A percentile compares a stretch with the other conserved stretches of the same genome.
These are phyloP conservation scores for Teratosphaeriaceae sp. DNA, from an alignment of 2,329 filamentous ascomycete species.

Conservation along the genomic window DNA sequence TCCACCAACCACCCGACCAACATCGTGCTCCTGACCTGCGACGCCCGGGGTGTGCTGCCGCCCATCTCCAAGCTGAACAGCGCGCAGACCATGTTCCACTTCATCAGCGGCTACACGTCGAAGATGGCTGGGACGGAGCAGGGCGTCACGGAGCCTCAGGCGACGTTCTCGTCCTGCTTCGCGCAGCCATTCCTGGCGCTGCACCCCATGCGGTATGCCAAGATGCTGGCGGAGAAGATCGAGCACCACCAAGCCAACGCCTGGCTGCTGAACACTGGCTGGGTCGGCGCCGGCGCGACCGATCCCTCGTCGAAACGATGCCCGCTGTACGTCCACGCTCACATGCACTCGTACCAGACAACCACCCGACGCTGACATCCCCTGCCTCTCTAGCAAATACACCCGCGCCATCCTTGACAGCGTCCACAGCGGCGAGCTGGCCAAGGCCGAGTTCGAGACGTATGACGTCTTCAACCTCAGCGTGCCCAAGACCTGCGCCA, in stretches of 20 bases:
- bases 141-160: slow-evolving; percentile 92
- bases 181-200: slow-evolving; percentile 98
- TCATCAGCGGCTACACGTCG: slow-evolving; percentile 99
- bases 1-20: slow-evolving; percentile 84
- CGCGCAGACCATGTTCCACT: slow-evolving; percentile 99
- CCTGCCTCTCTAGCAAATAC: too few relatives aligned
- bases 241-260: slow-evolving; percentile 89
- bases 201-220: slow-evolving; percentile 98
- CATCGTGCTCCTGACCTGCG: slow-evolving; percentile 97
- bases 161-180: slow-evolving; percentile 99
- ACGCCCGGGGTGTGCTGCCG: slow-evolving; percentile 92
- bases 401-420: slow-evolving; percentile 74
- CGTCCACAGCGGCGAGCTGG: slow-evolving; percentile 95
- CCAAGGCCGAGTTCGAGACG: slow-evolving; percentile 85
- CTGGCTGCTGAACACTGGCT: slow-evolving; percentile 97
- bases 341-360: too few relatives aligned
- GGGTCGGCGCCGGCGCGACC: slow-evolving; percentile 85
- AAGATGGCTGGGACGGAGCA: slow-evolving; percentile 99
- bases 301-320: slow-evolving; percentile 91
- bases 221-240: slow-evolving; percentile 99
- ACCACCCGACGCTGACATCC: too few relatives aligned
- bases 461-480: slow-evolving; percentile 96
- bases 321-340: too few relatives aligned
- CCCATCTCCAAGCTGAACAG: slow-evolving; percentile 95
- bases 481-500: slow-evolving; percentile 86